Evolutionary conservation across 148 eudicot genomes (phyloP), one percentile per base, ranked within the genome.

Genomic region (Rhododendron henanense): DNA sequence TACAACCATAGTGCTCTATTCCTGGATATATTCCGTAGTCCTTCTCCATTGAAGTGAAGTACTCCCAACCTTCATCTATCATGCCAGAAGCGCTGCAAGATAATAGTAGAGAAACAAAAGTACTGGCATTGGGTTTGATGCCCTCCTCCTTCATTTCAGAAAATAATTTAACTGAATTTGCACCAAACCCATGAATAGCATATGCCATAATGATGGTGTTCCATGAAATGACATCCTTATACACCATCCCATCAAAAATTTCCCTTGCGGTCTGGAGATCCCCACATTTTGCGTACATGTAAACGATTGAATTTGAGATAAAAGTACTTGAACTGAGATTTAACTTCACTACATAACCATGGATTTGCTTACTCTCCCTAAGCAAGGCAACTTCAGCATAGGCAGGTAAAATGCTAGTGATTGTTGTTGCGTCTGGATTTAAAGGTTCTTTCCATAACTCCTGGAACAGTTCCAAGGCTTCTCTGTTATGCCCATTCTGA

Each of bases 1-100:
- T 92, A 87, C 94, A 94, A 28, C 98, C 97, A 82, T 94, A 96
- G 78, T 96, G 98, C 87, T 96, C 98, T 71, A 94, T 94, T 84
- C 88, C 91, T 44, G 94, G 95, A 41, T 93, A 92, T 75, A 96
- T 86, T 19, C 90, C 91, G 80, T 90, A 90, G 39, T 92, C 93
- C 71, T 81, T 74, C 86, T 88, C 93, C 96, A 94, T 94, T 18
- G 87, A 78, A 74, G 87, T 75, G 89, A 94, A 94, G 88, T 90
- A 94, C 23, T 90, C 85, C 93, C 94, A 93, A 45, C 98, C 95
- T 88, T 94, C 94, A 18, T 96, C 93, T 41, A 90, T 86, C 87
- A 92, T 75, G 21, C 95, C 95, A 13, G 94, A 82, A 84, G 85
- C 88, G 90, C 96, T 94, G 85, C 95, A 94, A 79, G 98, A 86